Evolutionary conservation across 306 rosid genomes (phyloP).

Genomic region (Trifolium subterraneum): DNA sequence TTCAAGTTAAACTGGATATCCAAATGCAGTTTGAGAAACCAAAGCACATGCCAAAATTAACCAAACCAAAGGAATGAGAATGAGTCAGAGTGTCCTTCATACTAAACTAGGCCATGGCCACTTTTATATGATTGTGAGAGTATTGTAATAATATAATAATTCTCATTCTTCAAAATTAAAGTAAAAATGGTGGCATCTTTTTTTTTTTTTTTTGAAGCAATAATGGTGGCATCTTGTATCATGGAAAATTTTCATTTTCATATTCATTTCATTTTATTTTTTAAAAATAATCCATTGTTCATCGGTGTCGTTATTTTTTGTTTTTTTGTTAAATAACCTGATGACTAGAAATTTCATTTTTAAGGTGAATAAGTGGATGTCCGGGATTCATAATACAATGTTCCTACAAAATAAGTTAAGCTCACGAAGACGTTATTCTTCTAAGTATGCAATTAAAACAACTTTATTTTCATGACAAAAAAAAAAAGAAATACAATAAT

Average conservation of each 20-base stretch:
- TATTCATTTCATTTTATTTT: neutral
- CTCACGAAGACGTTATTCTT: too few species aligned
- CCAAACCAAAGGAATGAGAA: conserved; percentile 3
- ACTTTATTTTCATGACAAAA: too few species aligned
- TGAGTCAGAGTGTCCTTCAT: neutral
- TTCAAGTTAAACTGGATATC: conserved; percentile 6
- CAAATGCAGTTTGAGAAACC: conserved; percentile 39
- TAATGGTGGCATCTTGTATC: conserved; percentile 19
- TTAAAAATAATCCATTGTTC: neutral
- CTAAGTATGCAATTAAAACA: too few species aligned
- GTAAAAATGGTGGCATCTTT: conserved; percentile 17
- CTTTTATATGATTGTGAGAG: conserved; percentile 15
- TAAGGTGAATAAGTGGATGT: too few species aligned
- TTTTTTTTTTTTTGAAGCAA: too few species aligned
- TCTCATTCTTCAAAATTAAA: neutral
- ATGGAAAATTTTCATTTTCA: neutral
- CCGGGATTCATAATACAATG: too few species aligned
- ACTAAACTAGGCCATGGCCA: neutral
- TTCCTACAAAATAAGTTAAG: too few species aligned
- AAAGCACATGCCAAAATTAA: conserved; percentile 1
- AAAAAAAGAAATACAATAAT: too few species aligned
- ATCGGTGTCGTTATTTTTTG: neutral
- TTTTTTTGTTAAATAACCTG: too few species aligned
- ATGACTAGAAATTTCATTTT: too few species aligned
- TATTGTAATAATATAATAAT: neutral